These are phyloP conservation scores for Zalaria sp. DNA, from an alignment of 2,329 filamentous ascomycete genomes.

Conservation along the genomic window DNA sequence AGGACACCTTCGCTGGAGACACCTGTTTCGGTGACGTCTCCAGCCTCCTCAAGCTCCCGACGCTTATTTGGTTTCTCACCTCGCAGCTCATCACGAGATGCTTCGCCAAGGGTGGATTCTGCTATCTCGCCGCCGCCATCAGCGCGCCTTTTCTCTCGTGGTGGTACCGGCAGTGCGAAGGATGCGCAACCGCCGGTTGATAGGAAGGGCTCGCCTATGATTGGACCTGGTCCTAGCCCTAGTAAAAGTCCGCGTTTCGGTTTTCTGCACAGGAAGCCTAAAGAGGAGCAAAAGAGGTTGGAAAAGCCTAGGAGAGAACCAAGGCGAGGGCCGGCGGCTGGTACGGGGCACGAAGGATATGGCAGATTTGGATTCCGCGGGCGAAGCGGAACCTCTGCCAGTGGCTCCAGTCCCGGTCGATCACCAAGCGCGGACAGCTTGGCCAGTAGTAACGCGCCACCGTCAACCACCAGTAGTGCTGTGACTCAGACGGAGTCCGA, in stretches of 20 bases:
- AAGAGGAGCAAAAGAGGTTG: conserved; percentile 38
- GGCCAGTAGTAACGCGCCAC: conserved; percentile 20
- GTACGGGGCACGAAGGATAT: conserved; percentile 88
- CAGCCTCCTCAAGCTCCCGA: conserved; percentile 21
- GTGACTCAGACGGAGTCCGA: conserved; percentile 28
- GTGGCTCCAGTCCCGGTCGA: conserved; percentile 31
- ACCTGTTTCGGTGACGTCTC: conserved; percentile 13
- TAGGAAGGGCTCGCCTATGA: conserved; percentile 19
- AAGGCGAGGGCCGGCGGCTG: conserved; percentile 71
- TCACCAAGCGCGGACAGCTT: conserved; percentile 29
- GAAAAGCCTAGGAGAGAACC: conserved; percentile 45
- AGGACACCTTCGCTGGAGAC: conserved; percentile 35
- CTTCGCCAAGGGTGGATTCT: conserved; percentile 17
- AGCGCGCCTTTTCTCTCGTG: conserved; percentile 8
- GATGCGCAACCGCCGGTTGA: conserved; percentile 7
- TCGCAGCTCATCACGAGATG: conserved; percentile 16
- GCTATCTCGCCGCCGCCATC: conserved; percentile 15
- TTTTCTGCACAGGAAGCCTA: conserved; percentile 62
- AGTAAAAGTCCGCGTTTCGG: conserved; percentile 55
- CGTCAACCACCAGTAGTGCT: conserved; percentile 25
- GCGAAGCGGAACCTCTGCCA: conserved; percentile 47
- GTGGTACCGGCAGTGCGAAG: conserved; percentile 7
- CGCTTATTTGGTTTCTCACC: conserved; percentile 22
- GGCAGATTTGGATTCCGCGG: conserved; percentile 51
- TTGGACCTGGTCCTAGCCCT: conserved; percentile 40